Percentiles rank a stretch among this genome's conserved stretches.
These are phyloP conservation scores for Zalaria obscura DNA, from an alignment of 2,329 filamentous ascomycete genomes.

Conservation along the genomic window DNA sequence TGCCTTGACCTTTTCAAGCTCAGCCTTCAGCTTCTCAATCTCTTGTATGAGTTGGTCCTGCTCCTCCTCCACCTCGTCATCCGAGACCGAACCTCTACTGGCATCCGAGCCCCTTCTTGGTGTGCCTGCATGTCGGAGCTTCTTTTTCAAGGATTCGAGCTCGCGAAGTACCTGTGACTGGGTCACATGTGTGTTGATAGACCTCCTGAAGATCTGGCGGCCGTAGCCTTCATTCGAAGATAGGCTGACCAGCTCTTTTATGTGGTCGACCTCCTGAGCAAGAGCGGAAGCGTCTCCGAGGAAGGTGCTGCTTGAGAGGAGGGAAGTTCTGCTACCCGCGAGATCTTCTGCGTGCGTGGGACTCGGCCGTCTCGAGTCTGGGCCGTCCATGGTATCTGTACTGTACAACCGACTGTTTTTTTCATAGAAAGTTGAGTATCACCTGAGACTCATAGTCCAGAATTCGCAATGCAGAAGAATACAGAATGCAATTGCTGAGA, in stretches of 20 bases:
- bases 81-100: constrained; percentile 2
- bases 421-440: too few species aligned
- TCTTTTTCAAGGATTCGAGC: constrained; percentile 7
- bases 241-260: constrained; percentile 9
- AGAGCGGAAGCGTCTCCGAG: constrained; percentile 2
- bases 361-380: too few species aligned
- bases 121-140: constrained; percentile 3
- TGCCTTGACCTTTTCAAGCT: constrained; percentile 10
- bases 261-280: constrained; percentile 7
- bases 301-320: not conserved
- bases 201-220: constrained; percentile 8
- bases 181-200: constrained; percentile 6
- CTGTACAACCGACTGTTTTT: too few species aligned
- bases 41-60: constrained; percentile 6
- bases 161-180: constrained; percentile 8
- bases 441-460: too few species aligned
- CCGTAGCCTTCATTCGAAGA: constrained; percentile 6
- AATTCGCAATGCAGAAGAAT: too few species aligned
- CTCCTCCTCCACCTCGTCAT: constrained; percentile 1
- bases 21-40: constrained; percentile 4
- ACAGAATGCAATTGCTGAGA: too few species aligned
- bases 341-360: not conserved
- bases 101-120: constrained; percentile 1
- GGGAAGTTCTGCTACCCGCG: not conserved
- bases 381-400: too few species aligned